A percentile compares a stretch with the other conserved stretches of the same genome.
Evolutionary conservation across 1,284 basidiomycete species (phyloP).

Genomic region (Apiotrichum siamense): DNA sequence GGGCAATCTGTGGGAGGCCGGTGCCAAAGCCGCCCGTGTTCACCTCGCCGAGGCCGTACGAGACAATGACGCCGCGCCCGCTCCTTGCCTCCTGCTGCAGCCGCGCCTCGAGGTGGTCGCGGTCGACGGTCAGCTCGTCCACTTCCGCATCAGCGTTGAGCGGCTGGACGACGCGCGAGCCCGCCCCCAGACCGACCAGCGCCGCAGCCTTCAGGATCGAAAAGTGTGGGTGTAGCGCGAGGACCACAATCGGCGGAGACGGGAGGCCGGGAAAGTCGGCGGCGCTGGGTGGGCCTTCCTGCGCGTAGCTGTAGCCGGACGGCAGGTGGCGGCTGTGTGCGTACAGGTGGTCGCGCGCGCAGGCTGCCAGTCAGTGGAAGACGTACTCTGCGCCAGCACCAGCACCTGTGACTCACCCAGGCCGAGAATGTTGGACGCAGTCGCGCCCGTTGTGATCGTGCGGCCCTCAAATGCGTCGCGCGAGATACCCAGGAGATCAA

Average conservation of each 20-base stretch:
- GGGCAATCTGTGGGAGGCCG: constrained; percentile 36
- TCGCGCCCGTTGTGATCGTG: constrained; percentile 53
- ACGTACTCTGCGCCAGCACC: too few relatives aligned
- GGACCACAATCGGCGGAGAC: constrained; percentile 45
- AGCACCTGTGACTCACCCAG: constrained; percentile 32
- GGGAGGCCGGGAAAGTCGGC: constrained; percentile 17
- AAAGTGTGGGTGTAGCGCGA: constrained; percentile 50
- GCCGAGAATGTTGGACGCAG: constrained; percentile 51
- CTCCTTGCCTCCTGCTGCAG: constrained; percentile 29
- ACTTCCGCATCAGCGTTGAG: constrained; percentile 21
- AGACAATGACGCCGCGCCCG: constrained; percentile 46
- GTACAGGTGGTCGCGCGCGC: constrained; percentile 42
- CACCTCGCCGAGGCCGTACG: constrained; percentile 51
- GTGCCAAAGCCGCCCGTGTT: constrained; percentile 51
- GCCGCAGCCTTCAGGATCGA: constrained; percentile 51
- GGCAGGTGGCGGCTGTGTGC: neutral
- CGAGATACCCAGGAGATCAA: constrained; percentile 48
- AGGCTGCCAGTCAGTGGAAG: constrained; percentile 25
- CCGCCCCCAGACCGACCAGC: constrained; percentile 49
- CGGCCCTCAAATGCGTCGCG: constrained; percentile 42
- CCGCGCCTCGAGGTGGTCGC: constrained; percentile 38
- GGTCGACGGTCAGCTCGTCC: constrained; percentile 47
- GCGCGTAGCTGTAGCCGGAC: constrained; percentile 27
- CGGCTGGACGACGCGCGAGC: constrained; percentile 41
- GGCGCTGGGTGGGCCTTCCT: constrained; percentile 41